Base-by-base conservation (phyloP, 306 rosid species). In the Cicer pinnatifidum region DNA sequence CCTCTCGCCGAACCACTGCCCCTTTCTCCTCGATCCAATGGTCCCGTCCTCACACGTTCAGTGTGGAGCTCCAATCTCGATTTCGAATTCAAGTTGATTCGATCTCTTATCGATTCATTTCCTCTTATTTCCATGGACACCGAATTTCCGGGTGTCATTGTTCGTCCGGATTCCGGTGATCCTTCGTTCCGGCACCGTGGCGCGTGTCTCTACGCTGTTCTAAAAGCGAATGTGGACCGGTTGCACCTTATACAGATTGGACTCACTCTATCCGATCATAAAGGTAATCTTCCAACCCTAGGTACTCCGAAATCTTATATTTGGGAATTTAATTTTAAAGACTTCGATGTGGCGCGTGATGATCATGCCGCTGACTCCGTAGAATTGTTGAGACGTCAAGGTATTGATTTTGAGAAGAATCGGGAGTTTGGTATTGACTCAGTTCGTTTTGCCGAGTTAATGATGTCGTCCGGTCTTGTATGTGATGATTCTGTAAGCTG, bases 221-320 rank as follows among this genome's bases (percentile, higher is more conserved):
- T 91, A 12, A 91, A 91, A 51, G 97, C 96, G 37, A 91, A 91
- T 75, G 97, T 91, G 0, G 96, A 91, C 63, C 79, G 87, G 2
- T 75, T 91, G 20, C 82, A 82, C 20, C 76, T 91, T 71, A 89
- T 91, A 51, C 97, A 91, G 85, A 78, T 78, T 46, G 84, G 84
- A 0, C 76, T 80, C 0, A 80, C 84, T 0, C 50, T 80, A 3
- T 68, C 84, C 1, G 80, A 80, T 11, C 51, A 75, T 11, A 15
- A 23, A 1, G 80, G 77, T 1, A 69, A 75, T 20, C 80, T 80
- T 11, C 83, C 83, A 6, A 66, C 56, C 3, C 61, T 57, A 9
- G 71, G 70, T 11, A 45, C 75, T 7, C 1, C 7, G 1, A 11
- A 50, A 5, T 20, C 39, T 6, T 80, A 23, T 4, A 62, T 80